Base-by-base conservation (phyloP, 805 yeast species). In the Wickerhamomyces alni region DNA sequence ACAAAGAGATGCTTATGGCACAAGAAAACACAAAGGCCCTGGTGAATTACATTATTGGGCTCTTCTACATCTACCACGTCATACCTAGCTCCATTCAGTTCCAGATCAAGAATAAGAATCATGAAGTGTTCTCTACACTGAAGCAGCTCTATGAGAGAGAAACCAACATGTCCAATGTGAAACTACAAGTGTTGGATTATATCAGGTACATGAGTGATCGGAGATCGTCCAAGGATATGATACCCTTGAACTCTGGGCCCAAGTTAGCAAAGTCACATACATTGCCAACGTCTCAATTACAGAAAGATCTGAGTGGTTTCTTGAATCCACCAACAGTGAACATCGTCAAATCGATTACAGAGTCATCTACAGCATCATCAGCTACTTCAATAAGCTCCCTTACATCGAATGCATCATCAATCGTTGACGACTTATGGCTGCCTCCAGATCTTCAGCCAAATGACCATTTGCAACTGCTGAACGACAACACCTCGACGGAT, bases 51-150 rank as follows among this genome's bases (percentile, higher is more conserved):
- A 60, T 65, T 8, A 54, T 64, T 8, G 70, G 70, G 2, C 54
- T 65, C 33, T 61, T 59, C 42, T 62, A 63, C 38, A 40, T 67
- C 3, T 64, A 54, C 44, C 47, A 63, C 19, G 58, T 65, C 9
- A 60, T 67, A 12, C 72, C 72, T 11, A 57, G 47, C 29, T 65
- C 69, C 5, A 61, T 61, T 24, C 70, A 66, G 43, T 67, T 65
- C 39, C 67, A 63, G 40, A 52, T 66, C 21, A 62, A 61, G 45
- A 66, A 66, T 44, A 66, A 62, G 43, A 62, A 64, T 40, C 62
- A 58, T 38, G 59, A 60, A 19, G 50, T 66, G n/a, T 66, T 65
- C 35, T 49, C 56, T 17, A 59, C 60, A 10, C 45, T 65, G 38
- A 64, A 62, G 41, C 59, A 51, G 39, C 35, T 62, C 33, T 66